Conservation (phyloP, 1,284 basidiomycete genomes). For the Apiotrichum brassicae region DNA sequence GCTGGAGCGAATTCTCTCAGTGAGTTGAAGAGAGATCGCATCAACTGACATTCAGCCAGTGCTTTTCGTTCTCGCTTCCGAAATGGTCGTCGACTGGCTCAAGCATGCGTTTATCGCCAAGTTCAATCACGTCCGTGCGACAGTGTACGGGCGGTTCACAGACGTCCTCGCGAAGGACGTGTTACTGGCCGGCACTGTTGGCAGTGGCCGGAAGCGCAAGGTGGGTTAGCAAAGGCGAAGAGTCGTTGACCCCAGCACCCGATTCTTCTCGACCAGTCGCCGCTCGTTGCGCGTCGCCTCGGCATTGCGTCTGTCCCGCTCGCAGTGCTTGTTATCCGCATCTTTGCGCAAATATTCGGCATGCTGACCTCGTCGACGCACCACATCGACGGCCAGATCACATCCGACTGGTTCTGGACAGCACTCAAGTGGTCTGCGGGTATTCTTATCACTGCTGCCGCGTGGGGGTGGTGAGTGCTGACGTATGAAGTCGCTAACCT, state of each 20-base stretch:
- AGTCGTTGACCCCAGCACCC: constrained; percentile 50
- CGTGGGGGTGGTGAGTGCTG: constrained; percentile 63
- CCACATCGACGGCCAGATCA: constrained; percentile 20
- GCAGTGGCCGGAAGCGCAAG: constrained; percentile 52
- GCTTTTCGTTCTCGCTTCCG: constrained; percentile 80
- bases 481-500: background rate
- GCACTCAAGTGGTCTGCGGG: constrained; percentile 58
- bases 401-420: constrained; percentile 44
- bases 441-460: constrained; percentile 57
- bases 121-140: constrained; percentile 87
- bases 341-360: constrained; percentile 68
- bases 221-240: constrained; percentile 44
- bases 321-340: constrained; percentile 81
- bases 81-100: constrained; percentile 96
- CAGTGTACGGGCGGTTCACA: constrained; percentile 90
- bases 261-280: constrained; percentile 90
- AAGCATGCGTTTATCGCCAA: constrained; percentile 99
- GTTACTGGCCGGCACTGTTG: constrained; percentile 60
- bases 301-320: constrained; percentile 91
- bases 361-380: constrained; percentile 52
- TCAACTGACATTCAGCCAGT: constrained; percentile 60
- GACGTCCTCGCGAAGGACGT: constrained; percentile 95
- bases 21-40: constrained; percentile 46
- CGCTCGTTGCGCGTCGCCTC: constrained; percentile 83
- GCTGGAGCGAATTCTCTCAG: constrained; percentile 73